A percentile compares a stretch with the other conserved stretches of the same genome.
phyloP scores from a whole-genome alignment of 352 stramenopile species.

The Phytophthora melonis region DNA sequence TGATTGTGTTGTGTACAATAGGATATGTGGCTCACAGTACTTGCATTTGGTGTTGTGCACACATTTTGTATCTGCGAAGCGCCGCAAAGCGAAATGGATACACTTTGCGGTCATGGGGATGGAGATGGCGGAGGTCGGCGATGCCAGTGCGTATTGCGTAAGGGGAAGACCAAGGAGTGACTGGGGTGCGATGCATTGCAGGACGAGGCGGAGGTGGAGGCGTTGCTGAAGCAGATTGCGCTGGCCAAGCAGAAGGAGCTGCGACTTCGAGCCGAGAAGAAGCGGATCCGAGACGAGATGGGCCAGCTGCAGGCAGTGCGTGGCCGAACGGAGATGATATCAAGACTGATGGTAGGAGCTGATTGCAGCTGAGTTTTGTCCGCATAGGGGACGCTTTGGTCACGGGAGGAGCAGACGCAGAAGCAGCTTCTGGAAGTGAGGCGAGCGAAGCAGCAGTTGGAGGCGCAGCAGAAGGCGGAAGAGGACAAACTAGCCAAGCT shows the following conservation, averaged over 20 bases:
- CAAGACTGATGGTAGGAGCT: background rate
- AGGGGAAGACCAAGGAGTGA: background rate
- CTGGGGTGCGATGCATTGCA: slow-evolving; percentile 1
- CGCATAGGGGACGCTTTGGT: slow-evolving; percentile 54
- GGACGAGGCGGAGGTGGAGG: slow-evolving; percentile 63
- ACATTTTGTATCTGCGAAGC: slow-evolving; percentile 1
- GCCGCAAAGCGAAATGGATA: slow-evolving; percentile 26
- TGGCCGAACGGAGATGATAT: background rate
- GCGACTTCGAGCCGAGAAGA: slow-evolving; percentile 71
- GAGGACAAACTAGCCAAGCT: slow-evolving; percentile 42
- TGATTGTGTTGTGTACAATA: background rate
- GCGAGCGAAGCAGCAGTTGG: slow-evolving; percentile 38
- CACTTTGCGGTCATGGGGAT: slow-evolving; percentile 17
- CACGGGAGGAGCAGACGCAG: slow-evolving; percentile 53
- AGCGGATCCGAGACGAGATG: slow-evolving; percentile 66
- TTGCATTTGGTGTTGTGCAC: background rate
- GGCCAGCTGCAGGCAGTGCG: slow-evolving; percentile 52
- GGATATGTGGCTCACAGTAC: slow-evolving; percentile 5
- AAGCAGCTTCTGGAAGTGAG: slow-evolving; percentile 54
- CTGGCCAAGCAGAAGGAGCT: slow-evolving; percentile 70
- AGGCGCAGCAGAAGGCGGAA: slow-evolving; percentile 45
- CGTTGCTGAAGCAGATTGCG: slow-evolving; percentile 62
- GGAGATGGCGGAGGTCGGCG: slow-evolving; percentile 17
- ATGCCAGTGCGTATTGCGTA: background rate
- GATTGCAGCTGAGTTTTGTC: background rate